Evolutionary conservation across 345 rosid genomes (phyloP), one percentile per base, ranked within the genome.

Genomic region (Bruguiera sexangula): DNA sequence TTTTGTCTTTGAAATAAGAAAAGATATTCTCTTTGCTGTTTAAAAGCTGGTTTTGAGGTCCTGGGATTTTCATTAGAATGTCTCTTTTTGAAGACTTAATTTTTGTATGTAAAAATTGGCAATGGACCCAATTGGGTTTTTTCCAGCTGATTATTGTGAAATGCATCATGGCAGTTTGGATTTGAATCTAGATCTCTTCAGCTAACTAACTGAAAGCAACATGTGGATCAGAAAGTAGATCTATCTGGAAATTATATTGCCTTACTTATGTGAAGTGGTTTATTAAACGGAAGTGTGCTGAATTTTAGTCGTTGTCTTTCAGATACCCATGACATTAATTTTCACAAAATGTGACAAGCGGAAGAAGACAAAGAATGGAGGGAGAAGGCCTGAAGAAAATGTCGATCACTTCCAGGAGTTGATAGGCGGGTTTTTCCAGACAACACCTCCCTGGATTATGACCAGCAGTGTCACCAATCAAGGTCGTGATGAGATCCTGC

Each of bases 391-490:
- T 0, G 93, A 89, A 66, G 97, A 89, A 72, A 94, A 89, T 39
- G 87, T 88, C 60, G 81, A 77, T 5, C 87, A 86, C 67, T 94
- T 94, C 69, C 93, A 89, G 72, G 91, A 88, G 79, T 69, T 91
- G 85, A 89, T 94, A 73, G 76, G 74, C 1, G 88, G 92, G 59
- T 94, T 79, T 84, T 94, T 94, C 73, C 78, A 86, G 66, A 83
- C 96, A 7, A 79, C 88, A 13, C 99, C 99, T 4, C 99, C 99
- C 18, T 94, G 97, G 99, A 94, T 94, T 61, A 89, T 91, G 99
- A 94, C 99, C 29, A 94, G 99, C 84, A 86, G 99, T 66, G 90
- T 87, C 70, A 88, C 99, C 4, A 88, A 88, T 82, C 96, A 91
- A 81, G 99, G 99, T 27, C 93, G 97, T 51, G 99, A 94, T 74